A percentile compares a stretch with the other conserved stretches of the same genome.
Conservation (phyloP, 2,329 filamentous ascomycete genomes). For the Cercospora beticola region DNA sequence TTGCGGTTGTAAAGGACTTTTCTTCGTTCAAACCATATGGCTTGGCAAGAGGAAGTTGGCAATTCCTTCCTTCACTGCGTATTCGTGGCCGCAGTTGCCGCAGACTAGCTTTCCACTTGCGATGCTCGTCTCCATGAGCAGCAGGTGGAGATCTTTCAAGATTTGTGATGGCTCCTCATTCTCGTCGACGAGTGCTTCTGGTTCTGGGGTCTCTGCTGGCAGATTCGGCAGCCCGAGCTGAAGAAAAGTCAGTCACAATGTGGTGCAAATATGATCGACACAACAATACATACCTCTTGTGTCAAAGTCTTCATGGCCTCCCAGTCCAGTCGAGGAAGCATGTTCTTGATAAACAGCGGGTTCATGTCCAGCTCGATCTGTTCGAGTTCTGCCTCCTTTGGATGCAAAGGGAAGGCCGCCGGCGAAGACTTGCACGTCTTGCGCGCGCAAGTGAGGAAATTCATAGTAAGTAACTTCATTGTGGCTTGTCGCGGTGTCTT, state of each 20-base stretch:
- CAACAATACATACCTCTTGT: slow-evolving; percentile 61
- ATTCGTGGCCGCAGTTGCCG: slow-evolving; percentile 89
- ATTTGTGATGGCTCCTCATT: slow-evolving; percentile 66
- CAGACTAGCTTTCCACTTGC: slow-evolving; percentile 86
- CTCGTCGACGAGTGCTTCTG: slow-evolving; percentile 48
- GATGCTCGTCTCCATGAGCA: slow-evolving; percentile 88
- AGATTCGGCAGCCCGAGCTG: slow-evolving; percentile 78
- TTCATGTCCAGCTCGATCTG: slow-evolving; percentile 81
- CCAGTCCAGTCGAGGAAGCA: slow-evolving; percentile 89
- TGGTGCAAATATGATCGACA: background rate
- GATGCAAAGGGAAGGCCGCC: slow-evolving; percentile 84
- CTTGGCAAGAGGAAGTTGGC: slow-evolving; percentile 93
- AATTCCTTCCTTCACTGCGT: slow-evolving; percentile 91
- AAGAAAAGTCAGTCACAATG: background rate
- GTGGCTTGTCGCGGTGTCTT: background rate
- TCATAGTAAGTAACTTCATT: slow-evolving; percentile 97
- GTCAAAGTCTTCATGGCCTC: slow-evolving; percentile 71
- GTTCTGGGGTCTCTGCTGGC: slow-evolving; percentile 46
- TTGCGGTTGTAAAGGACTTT: background rate
- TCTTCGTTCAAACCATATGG: slow-evolving; percentile 66
- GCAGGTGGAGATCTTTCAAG: slow-evolving; percentile 72
- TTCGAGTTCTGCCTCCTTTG: slow-evolving; percentile 86
- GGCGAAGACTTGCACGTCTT: slow-evolving; percentile 86
- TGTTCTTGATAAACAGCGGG: slow-evolving; percentile 74
- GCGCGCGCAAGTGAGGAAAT: slow-evolving; percentile 94